Evolutionary conservation across 495 filamentous ascomycete species (phyloP), one percentile per base, ranked within the genome.

Genomic region (Chaetomium tenue): DNA sequence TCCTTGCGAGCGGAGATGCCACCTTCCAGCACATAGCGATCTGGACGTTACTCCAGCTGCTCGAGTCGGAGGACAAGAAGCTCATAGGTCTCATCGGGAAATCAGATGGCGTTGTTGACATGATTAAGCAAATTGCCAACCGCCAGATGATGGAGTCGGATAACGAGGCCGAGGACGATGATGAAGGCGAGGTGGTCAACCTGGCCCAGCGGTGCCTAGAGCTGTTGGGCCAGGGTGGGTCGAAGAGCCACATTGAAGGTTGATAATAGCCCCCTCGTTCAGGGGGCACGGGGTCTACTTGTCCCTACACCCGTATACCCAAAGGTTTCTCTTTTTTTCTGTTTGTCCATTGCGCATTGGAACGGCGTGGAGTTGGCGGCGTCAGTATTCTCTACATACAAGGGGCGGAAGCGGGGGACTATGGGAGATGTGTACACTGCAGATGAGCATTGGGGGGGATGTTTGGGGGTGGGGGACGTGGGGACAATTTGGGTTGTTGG

Each of bases 1-100:
- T 98, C 80, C 85, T 98, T 6, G 91, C 88, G 23, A 96, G 91
- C 71, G 92, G 91, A 47, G 94, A 98, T 73, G 88, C 95, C 15
- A 98, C 94, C 1, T 98, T 98, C 81, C 94, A 98, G 74, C 94
- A 98, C 75, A 98, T 98, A 69, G 93, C 94, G 42, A 97, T 97
- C 67, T 98, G 94, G 94, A 98, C 94, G 0, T 79, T 98, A 51
- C 86, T 98, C 12, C 94, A 98, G 72, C 85, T 98, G 3, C 85
- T 98, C 20, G 94, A 98, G 75, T 96, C 94, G 0, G 92, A 94
- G 71, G 93, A 98, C 69, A 84, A 87, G 74, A 88, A 87, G 60
- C 82, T 98, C 40, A 89, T 97, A 52, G 84, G 85, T 26, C 86
- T 91, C 25, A 97, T 98, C 62, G 86, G 89, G 58, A 88, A 93